These are phyloP conservation scores for Pythium biforme DNA, from an alignment of 352 stramenopile genomes.

Conservation along the genomic window DNA sequence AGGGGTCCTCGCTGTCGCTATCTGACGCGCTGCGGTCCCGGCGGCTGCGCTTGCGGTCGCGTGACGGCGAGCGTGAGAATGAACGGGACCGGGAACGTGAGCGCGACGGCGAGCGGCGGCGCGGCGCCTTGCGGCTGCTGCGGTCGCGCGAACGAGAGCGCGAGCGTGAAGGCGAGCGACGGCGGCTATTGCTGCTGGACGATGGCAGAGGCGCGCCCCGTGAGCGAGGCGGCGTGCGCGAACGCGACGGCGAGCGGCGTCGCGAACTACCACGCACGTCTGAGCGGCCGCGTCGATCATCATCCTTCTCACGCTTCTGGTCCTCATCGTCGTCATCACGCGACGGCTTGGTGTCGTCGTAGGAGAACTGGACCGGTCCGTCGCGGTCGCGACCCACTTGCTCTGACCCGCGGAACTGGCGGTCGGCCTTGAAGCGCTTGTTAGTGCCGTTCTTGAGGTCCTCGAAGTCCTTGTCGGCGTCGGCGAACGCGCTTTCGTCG, in stretches of 20 bases:
- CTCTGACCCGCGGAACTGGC: slow-evolving; percentile 85
- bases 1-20: slow-evolving; percentile 70
- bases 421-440: slow-evolving; percentile 89
- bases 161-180: slow-evolving; percentile 23
- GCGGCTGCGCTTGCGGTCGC: slow-evolving; percentile 51
- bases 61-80: slow-evolving; percentile 25
- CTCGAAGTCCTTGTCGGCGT: slow-evolving; percentile 89
- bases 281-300: slow-evolving; percentile 7
- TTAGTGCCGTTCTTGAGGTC: slow-evolving; percentile 83
- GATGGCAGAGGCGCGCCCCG: slow-evolving; percentile 1
- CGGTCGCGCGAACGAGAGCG: slow-evolving; percentile 19
- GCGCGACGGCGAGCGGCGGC: slow-evolving; percentile 35
- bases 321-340: slow-evolving; percentile 32
- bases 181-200: slow-evolving; percentile 20
- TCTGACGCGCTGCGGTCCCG: slow-evolving; percentile 43
- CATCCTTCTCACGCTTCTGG: slow-evolving; percentile 6
- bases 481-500: slow-evolving; percentile 78
- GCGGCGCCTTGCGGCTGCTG: slow-evolving; percentile 3
- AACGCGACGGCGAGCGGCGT: slow-evolving; percentile 31
- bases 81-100: slow-evolving; percentile 42
- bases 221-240: slow-evolving; percentile 28
- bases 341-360: slow-evolving; percentile 40
- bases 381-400: slow-evolving; percentile 54
- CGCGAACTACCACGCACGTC: slow-evolving; percentile 16
- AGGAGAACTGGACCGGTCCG: slow-evolving; percentile 87